phyloP scores from a whole-genome alignment of 352 stramenopile genomes.

The Phytophthora aleatoria region DNA sequence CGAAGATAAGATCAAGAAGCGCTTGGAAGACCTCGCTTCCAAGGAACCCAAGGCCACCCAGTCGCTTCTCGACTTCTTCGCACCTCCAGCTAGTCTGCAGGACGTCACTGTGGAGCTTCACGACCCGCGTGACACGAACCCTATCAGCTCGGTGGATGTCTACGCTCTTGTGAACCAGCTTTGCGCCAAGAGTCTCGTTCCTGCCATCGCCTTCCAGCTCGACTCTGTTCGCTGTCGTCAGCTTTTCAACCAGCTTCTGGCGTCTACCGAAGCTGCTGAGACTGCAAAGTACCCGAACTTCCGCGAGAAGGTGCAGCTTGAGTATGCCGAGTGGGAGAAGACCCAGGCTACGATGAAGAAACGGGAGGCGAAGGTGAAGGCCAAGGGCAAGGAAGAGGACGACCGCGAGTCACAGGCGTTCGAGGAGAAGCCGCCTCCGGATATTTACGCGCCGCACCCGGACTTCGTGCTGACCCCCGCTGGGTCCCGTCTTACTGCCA shows the following conservation, averaged over 20 bases:
- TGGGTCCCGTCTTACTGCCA: constrained; percentile 93
- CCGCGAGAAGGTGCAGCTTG: constrained; percentile 94
- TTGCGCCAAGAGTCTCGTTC: constrained; percentile 60
- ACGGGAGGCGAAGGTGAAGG: constrained; percentile 93
- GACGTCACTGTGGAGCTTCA: constrained; percentile 61
- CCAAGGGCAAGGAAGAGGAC: constrained; percentile 91
- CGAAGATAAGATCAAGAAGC: constrained; percentile 95
- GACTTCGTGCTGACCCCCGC: constrained; percentile 96
- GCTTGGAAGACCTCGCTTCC: constrained; percentile 87
- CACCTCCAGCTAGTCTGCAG: constrained; percentile 63
- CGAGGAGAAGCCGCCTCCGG: constrained; percentile 81
- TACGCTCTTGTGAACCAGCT: constrained; percentile 77
- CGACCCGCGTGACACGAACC: constrained; percentile 53
- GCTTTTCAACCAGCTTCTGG: constrained; percentile 82
- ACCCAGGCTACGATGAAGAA: constrained; percentile 92
- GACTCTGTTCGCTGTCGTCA: constrained; percentile 88
- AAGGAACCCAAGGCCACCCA: constrained; percentile 91
- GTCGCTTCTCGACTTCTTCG: constrained; percentile 82
- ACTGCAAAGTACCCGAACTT: constrained; percentile 83
- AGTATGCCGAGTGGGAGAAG: constrained; percentile 88
- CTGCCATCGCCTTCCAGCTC: constrained; percentile 89
- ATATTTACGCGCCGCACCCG: constrained; percentile 97
- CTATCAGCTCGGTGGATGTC: constrained; percentile 67
- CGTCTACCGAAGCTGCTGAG: constrained; percentile 77
- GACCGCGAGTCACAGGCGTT: constrained; percentile 84